These are phyloP conservation scores for Emmonsiellopsis sp. DNA, from an alignment of 2,329 filamentous ascomycete species.

Conservation along the genomic window DNA sequence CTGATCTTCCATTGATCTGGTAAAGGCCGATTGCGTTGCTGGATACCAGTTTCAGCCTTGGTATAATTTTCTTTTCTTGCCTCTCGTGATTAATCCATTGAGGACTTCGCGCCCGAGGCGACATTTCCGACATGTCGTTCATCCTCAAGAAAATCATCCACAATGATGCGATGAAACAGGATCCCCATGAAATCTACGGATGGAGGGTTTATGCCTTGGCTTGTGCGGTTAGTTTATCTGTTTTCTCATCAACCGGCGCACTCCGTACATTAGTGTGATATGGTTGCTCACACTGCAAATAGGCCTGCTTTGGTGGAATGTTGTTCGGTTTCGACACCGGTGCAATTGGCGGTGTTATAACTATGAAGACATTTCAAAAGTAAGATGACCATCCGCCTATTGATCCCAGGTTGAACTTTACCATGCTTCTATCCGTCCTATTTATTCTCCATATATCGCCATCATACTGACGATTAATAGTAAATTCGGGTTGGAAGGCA, in stretches of 20 bases:
- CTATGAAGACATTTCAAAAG: conserved; percentile 49
- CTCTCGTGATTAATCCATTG: background rate
- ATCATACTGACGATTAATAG: conserved; percentile 24
- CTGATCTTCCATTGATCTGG: background rate
- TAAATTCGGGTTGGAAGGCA: conserved; percentile 43
- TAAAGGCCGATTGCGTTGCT: background rate
- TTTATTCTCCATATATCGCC: background rate
- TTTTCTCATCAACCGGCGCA: background rate
- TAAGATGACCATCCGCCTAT: conserved; percentile 22
- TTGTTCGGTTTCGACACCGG: conserved; percentile 60
- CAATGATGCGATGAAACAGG: conserved; percentile 62
- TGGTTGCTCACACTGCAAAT: conserved; percentile 3
- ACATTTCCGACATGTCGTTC: conserved; percentile 25
- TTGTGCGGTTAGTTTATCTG: conserved; percentile 40
- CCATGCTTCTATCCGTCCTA: no score
- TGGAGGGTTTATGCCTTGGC: conserved; percentile 59
- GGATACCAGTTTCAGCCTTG: background rate
- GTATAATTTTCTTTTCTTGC: background rate
- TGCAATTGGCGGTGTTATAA: conserved; percentile 59
- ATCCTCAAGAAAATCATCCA: conserved; percentile 51
- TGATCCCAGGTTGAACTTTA: no score
- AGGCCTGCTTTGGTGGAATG: conserved; percentile 60
- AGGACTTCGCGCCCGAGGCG: background rate
- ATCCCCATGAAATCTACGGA: conserved; percentile 60
- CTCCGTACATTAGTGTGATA: background rate